Conservation (phyloP, 371 early-diverging fungal species). For the Syncephalastrum monosporum region DNA sequence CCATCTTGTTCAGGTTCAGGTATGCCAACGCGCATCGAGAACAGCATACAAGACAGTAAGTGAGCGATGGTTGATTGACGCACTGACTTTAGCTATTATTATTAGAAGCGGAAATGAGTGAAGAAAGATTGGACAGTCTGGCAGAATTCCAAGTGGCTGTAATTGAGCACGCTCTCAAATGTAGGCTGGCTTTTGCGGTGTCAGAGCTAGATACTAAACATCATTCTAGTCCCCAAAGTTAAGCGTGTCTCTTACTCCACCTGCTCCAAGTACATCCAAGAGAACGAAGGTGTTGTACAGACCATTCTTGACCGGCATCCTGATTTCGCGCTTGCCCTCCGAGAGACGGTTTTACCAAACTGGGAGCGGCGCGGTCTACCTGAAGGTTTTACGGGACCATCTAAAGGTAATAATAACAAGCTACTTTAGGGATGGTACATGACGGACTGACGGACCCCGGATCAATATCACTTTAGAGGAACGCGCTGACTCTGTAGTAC, state of each 20-base stretch:
- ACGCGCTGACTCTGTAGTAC: slow-evolving; percentile 61
- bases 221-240: slow-evolving; percentile 63
- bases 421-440: neutral
- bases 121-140: slow-evolving; percentile 69
- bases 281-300: slow-evolving; percentile 95
- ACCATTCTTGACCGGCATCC: slow-evolving; percentile 49
- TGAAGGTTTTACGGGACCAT: slow-evolving; percentile 26
- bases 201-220: neutral
- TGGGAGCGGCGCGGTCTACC: slow-evolving; percentile 76
- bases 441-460: too few species aligned
- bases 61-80: too few species aligned
- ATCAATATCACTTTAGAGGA: slow-evolving; percentile 17
- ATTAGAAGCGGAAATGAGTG: slow-evolving; percentile 30
- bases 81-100: too few species aligned
- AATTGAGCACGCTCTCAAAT: slow-evolving; percentile 71
- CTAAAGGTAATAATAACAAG: slow-evolving; percentile 6
- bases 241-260: slow-evolving; percentile 93
- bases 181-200: slow-evolving; percentile 34
- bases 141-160: slow-evolving; percentile 73
- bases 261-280: slow-evolving; percentile 91
- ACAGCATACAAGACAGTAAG: too few species aligned
- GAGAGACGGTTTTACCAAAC: slow-evolving; percentile 64
- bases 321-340: slow-evolving; percentile 59
- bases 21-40: slow-evolving; percentile 38
- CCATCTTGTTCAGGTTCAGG: slow-evolving; percentile 99